Percentiles rank a stretch among this genome's conserved stretches.
These are phyloP conservation scores for Fusarium sp. DNA, from an alignment of 2,329 filamentous ascomycete species.

Conservation along the genomic window DNA sequence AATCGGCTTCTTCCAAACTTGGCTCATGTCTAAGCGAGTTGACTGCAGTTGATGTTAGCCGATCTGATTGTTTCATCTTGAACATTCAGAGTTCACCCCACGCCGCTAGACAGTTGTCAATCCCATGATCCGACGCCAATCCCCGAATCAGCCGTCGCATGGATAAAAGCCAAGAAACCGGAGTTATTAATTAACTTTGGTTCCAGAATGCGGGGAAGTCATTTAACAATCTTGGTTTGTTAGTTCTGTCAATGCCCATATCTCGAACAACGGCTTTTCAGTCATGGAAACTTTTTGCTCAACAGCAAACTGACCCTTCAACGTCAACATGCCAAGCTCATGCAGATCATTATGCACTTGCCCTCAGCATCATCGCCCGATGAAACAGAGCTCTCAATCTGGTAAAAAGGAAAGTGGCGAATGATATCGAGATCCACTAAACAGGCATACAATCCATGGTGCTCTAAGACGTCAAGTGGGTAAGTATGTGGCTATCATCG, in stretches of 20 bases:
- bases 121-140: constrained; percentile 35
- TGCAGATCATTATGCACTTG: constrained; percentile 44
- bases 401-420: constrained; percentile 28
- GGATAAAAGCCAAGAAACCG: constrained; percentile 18
- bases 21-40: neutral
- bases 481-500: neutral
- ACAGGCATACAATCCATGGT: constrained; percentile 15
- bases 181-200: constrained; percentile 16
- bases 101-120: constrained; percentile 40
- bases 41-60: neutral
- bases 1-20: neutral
- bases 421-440: constrained; percentile 27
- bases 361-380: constrained; percentile 15
- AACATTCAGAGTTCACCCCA: constrained; percentile 4
- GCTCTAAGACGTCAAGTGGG: neutral
- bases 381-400: constrained; percentile 4
- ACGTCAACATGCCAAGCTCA: constrained; percentile 21
- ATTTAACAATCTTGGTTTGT: constrained; percentile 2
- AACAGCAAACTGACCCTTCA: neutral
- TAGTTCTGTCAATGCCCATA: neutral
- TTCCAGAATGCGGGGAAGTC: constrained; percentile 21
- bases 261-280: too few relatives aligned
- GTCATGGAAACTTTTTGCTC: too few relatives aligned
- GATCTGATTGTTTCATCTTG: constrained; percentile 18
- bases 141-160: constrained; percentile 8